Evolutionary conservation across 495 filamentous ascomycete species (phyloP), one percentile per base, ranked within the genome.

Genomic region (Penicillium argentinense): DNA sequence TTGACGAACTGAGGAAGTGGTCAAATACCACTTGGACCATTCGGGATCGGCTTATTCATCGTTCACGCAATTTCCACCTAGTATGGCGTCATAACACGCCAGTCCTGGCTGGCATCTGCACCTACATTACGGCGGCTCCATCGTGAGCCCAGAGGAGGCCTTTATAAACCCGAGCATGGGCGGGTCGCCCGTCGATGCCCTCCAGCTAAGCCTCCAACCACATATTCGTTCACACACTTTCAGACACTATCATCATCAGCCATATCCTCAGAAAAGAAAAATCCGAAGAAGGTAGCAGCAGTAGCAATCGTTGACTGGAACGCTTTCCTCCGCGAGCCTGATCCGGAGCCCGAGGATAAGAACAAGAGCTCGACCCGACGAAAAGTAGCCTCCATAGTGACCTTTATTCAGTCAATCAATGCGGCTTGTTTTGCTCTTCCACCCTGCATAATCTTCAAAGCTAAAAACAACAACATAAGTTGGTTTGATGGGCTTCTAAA

Each of bases 291-390:
- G 4, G n/a, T n/a, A n/a, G n/a, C n/a, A n/a, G 38, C 38, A 16
- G 9, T 14, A 16, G 30, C 30, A 5, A 13, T 25, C 22, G 21
- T 39, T 6, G 37, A 39, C 12, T 39, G 37, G 37, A 39, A 43
- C 32, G 40, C 40, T 18, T 43, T 43, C 27, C 40, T 43, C 40
- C 40, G n/a, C 2, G 26, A 43, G 16, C 16, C 40, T n/a, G 40
- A 43, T n/a, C 40, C 40, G 18, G 40, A 32, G 29, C 40, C 40
- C 26, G 40, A 43, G 1, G 26, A 3, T 12, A 27, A 43, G 12
- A 43, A 43, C 16, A 43, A 43, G 27, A 5, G 5, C 37, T 39
- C 37, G 16, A 14, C 41, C 14, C 27, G 27, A 18, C 41, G 28
- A 8, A 44, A 33, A 44, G 28, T 44, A 27, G 28, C 19, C n/a